A percentile compares a stretch with the other conserved stretches of the same genome.
Evolutionary conservation across 352 stramenopile species (phyloP).

Genomic region (Phytophthora citricola): DNA sequence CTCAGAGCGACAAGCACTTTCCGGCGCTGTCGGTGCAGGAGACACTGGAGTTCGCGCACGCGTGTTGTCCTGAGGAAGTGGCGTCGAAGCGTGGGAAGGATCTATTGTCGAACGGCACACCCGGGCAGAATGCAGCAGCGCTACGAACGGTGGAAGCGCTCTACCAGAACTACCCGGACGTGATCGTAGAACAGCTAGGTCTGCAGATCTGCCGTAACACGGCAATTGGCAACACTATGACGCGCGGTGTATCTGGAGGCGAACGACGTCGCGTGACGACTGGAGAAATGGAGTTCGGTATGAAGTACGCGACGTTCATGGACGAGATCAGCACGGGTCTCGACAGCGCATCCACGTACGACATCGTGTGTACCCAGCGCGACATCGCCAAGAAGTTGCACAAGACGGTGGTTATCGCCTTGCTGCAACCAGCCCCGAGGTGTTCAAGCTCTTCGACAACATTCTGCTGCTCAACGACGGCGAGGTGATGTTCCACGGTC

Average conservation of each 20-base stretch:
- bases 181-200: constrained; percentile 31
- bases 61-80: constrained; percentile 26
- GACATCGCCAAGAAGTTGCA: constrained; percentile 45
- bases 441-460: constrained; percentile 92
- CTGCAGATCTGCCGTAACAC: constrained; percentile 32
- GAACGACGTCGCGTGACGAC: constrained; percentile 57
- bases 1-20: constrained; percentile 38
- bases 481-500: constrained; percentile 56
- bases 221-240: constrained; percentile 42
- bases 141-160: constrained; percentile 13
- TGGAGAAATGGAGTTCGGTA: constrained; percentile 44
- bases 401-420: constrained; percentile 62
- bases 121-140: constrained; percentile 25
- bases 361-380: constrained; percentile 73
- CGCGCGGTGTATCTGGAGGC: constrained; percentile 67
- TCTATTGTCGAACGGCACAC: constrained; percentile 39
- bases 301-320: constrained; percentile 67
- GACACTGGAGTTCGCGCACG: constrained; percentile 39
- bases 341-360: constrained; percentile 85
- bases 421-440: constrained; percentile 91
- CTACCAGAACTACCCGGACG: constrained; percentile 34
- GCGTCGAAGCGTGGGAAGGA: constrained; percentile 59
- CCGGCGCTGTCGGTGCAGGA: constrained; percentile 37
- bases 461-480: constrained; percentile 58
- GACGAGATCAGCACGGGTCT: constrained; percentile 93